Evolutionary conservation across 2,329 filamentous ascomycete genomes (phyloP).

Genomic region (Seiridium unicorne): DNA sequence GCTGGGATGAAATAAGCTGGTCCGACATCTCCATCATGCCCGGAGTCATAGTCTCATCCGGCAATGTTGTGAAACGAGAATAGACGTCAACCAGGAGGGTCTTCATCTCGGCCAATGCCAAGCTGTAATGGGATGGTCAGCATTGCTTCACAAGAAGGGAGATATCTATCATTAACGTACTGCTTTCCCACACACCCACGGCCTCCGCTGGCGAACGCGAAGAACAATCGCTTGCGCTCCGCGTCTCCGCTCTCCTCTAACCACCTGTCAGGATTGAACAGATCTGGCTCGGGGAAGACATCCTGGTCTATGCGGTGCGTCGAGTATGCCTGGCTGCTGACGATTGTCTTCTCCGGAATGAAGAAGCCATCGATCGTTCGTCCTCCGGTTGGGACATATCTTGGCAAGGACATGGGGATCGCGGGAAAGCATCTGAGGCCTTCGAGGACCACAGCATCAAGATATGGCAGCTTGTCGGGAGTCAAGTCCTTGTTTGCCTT

Average conservation of each 20-base stretch:
- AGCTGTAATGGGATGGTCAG: constrained; percentile 28
- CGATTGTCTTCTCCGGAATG: constrained; percentile 52
- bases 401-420: constrained; percentile 66
- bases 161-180: constrained; percentile 41
- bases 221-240: constrained; percentile 62
- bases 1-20: constrained; percentile 65
- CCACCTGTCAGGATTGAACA: constrained; percentile 82
- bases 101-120: constrained; percentile 69
- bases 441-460: constrained; percentile 64
- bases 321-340: constrained; percentile 61
- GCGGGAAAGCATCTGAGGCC: constrained; percentile 61
- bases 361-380: constrained; percentile 54
- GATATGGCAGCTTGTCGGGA: constrained; percentile 53
- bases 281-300: constrained; percentile 76
- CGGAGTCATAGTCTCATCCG: constrained; percentile 51
- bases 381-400: constrained; percentile 54
- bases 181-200: constrained; percentile 66
- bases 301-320: constrained; percentile 57
- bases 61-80: constrained; percentile 52
- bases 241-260: constrained; percentile 71
- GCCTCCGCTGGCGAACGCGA: constrained; percentile 65
- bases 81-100: constrained; percentile 62
- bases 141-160: background rate
- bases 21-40: constrained; percentile 70
- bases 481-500: constrained; percentile 32